A percentile compares a stretch with the other conserved stretches of the same genome.
phyloP scores from a whole-genome alignment of 2,329 filamentous ascomycete genomes.

The Rhexocercosporidium sp. region DNA sequence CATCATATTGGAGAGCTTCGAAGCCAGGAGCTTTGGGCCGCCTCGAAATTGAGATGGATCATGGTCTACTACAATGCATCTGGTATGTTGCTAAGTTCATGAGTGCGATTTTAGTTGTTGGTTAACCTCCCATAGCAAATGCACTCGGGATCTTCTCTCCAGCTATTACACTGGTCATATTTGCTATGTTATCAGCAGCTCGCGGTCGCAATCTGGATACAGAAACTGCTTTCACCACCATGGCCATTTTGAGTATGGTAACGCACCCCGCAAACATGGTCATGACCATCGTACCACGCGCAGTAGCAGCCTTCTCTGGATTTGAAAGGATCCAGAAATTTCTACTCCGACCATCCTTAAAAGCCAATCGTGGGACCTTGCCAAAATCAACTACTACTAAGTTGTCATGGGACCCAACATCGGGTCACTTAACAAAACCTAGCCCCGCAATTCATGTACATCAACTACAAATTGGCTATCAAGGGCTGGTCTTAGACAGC shows the following conservation, averaged over 20 bases:
- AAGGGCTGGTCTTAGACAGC: neutral
- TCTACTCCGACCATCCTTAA: slow-evolving; percentile 21
- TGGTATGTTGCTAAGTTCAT: slow-evolving; percentile 37
- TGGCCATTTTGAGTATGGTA: slow-evolving; percentile 31
- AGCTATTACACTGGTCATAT: slow-evolving; percentile 31
- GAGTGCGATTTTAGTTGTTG: slow-evolving; percentile 21
- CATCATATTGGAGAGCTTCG: slow-evolving; percentile 17
- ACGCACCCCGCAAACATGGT: slow-evolving; percentile 35
- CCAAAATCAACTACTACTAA: neutral
- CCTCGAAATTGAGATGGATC: slow-evolving; percentile 47
- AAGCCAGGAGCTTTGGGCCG: slow-evolving; percentile 39
- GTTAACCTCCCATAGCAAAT: slow-evolving; percentile 29
- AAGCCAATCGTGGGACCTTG: slow-evolving; percentile 16
- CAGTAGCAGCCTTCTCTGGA: slow-evolving; percentile 24
- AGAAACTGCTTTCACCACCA: slow-evolving; percentile 32
- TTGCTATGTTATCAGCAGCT: slow-evolving; percentile 24
- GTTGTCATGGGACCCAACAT: neutral
- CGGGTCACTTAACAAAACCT: neutral
- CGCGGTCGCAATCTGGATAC: slow-evolving; percentile 24
- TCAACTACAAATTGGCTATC: neutral
- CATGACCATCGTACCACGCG: slow-evolving; percentile 30
- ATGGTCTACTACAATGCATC: slow-evolving; percentile 49
- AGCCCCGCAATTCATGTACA: neutral
- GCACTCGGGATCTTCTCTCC: slow-evolving; percentile 34
- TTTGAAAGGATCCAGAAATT: slow-evolving; percentile 42